phyloP scores from a whole-genome alignment of 345 rosid genomes.

The Eucalyptus cloeziana region DNA sequence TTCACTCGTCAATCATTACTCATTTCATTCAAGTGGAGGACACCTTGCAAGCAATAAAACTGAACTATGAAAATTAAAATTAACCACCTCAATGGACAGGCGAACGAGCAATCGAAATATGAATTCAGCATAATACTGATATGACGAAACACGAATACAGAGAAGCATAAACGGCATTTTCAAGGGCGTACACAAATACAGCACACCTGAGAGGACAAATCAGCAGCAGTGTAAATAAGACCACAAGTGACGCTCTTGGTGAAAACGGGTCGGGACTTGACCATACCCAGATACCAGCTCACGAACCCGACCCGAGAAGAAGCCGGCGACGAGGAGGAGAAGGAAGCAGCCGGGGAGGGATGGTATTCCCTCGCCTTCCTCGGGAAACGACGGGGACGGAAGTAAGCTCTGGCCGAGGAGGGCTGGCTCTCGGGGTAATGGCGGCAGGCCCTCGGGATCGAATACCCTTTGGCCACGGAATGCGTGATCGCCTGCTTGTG shows the following conservation, averaged over 20 bases:
- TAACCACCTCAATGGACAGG: not conserved
- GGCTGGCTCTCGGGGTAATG: slow-evolving; percentile 6
- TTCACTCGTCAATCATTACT: not conserved
- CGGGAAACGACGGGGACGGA: not conserved
- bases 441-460: not conserved
- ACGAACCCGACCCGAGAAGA: slow-evolving; percentile 36
- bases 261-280: slow-evolving; percentile 67
- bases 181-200: not conserved
- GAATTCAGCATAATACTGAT: not conserved
- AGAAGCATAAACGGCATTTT: not conserved
- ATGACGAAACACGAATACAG: not conserved
- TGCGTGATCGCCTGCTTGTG: not conserved
- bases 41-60: not conserved
- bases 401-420: slow-evolving; percentile 30
- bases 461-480: not conserved
- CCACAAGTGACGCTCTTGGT: slow-evolving; percentile 68
- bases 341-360: slow-evolving; percentile 7
- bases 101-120: not conserved
- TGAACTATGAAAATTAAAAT: not conserved
- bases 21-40: not conserved
- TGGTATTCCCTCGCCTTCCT: slow-evolving; percentile 21
- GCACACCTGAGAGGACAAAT: slow-evolving; percentile 80
- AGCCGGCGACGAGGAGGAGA: slow-evolving; percentile 1
- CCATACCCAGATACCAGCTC: slow-evolving; percentile 80
- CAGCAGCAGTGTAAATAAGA: slow-evolving; percentile 76